A percentile compares a stretch with the other conserved stretches of the same genome.
Conservation (phyloP, 192 early-diverging fungal species). For the Linnemannia exigua region DNA sequence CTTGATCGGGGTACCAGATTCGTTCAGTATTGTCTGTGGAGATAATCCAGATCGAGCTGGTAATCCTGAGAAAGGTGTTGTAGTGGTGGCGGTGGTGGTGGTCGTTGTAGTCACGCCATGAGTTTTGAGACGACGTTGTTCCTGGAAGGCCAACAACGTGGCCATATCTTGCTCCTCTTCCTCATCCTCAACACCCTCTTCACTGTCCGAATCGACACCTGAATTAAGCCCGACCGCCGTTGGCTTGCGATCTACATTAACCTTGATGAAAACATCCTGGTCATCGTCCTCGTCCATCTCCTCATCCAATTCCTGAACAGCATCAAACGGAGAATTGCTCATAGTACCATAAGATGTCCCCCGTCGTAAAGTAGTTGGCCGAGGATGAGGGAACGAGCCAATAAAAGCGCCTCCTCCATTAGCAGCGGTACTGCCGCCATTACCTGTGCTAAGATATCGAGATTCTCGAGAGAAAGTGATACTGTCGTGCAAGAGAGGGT, state of each 20-base stretch:
- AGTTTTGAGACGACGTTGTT: constrained; percentile 33
- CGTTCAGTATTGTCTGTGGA: constrained; percentile 12
- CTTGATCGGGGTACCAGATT: constrained; percentile 1
- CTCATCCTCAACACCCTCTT: constrained; percentile 24
- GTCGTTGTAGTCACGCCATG: constrained; percentile 23
- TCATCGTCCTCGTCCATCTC: constrained; percentile 37
- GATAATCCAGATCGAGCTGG: constrained; percentile 27
- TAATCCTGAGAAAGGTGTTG: constrained; percentile 13
- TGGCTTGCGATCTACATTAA: constrained; percentile 22
- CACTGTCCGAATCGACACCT: constrained; percentile 3
- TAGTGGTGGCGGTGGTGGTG: constrained; percentile 23
- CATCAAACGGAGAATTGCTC: constrained; percentile 29
- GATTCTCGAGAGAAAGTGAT: constrained; percentile 54
- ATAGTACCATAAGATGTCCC: constrained; percentile 52
- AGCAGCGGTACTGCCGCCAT: not conserved
- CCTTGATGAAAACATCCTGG: constrained; percentile 47
- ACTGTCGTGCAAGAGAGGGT: constrained; percentile 37
- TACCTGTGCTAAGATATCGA: constrained; percentile 14
- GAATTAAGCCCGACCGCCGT: not conserved
- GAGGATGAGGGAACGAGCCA: not conserved
- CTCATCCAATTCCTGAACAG: constrained; percentile 46
- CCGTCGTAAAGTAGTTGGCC: constrained; percentile 3
- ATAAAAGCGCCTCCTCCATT: too few species aligned
- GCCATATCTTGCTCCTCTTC: constrained; percentile 55
- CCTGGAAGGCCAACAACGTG: constrained; percentile 42